Evolutionary conservation across 2,329 filamentous ascomycete genomes (phyloP), one percentile per base, ranked within the genome.

Genomic region (Aspergillus niger): DNA sequence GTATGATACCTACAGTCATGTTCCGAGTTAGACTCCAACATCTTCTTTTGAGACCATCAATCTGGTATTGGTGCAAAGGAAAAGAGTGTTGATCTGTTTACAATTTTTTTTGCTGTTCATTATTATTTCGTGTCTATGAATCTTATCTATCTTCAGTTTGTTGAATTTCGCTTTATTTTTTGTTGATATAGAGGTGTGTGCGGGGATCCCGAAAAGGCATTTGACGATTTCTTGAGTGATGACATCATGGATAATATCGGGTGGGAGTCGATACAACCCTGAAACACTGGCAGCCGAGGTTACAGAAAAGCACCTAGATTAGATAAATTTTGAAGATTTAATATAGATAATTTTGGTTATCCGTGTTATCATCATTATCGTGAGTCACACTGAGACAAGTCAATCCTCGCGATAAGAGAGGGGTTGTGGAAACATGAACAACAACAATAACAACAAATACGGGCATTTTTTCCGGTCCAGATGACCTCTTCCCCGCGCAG

Each of bases 1-100:
- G 30, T 30, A 66, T 58, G 65, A 67, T 67, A 67, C 65, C 65
- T 67, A 47, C 59, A 39, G 30, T 22, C 41, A 49, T 60, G 41
- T 55, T 62, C 57, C 61, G 38, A 63, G 48, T 30, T 62, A 63
- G 55, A 62, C 61, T 55, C 52, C 50, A 55, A 26, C 49, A 36
- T 13, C 32, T 13, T 60, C 41, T 44, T 39, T 55, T 61, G 39
- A 20, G 41, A 47, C 22, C 32, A 50, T 44, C 41, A 48, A 52
- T 55, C 39, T 44, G 39, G 39, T 28, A 55, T 44, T 55, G 38
- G 38, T 44, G 41, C 38, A 30, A 39, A 24, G n/a, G 15, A 32
- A 13, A 8, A 44, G 44, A 36, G 36, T 10, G 24, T 39, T 38
- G 17, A 22, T 8, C 15, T 15, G 20, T 52, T 36, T 17, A 13